Evolutionary conservation across 2,329 filamentous ascomycete species (phyloP).

Genomic region (Pseudogymnoascus sp.): DNA sequence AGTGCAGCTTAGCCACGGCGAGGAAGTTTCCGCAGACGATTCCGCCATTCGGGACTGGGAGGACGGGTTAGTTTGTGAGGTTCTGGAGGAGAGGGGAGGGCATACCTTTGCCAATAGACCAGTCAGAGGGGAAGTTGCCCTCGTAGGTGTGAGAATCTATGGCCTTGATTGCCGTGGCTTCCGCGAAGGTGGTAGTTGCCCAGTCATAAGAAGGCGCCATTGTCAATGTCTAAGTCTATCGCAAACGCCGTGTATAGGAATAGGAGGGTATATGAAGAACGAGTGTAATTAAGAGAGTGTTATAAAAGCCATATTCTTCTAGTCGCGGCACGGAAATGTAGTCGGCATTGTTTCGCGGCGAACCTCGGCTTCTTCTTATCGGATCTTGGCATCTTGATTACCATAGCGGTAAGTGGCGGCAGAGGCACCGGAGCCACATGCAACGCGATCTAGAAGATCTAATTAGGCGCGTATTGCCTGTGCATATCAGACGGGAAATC

Average conservation of each 20-base stretch:
- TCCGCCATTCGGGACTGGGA: slow-evolving; percentile 59
- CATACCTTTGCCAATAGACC: slow-evolving; percentile 57
- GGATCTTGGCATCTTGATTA: background rate
- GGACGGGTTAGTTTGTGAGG: background rate
- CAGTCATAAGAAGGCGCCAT: background rate
- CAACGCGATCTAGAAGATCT: background rate
- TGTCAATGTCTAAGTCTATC: background rate
- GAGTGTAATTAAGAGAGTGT: background rate
- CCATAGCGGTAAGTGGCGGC: background rate
- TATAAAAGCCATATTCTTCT: background rate
- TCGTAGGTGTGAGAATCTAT: slow-evolving; percentile 49
- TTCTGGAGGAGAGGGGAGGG: background rate
- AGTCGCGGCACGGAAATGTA: background rate
- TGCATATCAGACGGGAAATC: background rate
- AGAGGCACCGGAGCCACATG: background rate
- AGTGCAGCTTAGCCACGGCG: slow-evolving; percentile 49
- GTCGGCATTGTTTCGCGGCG: background rate
- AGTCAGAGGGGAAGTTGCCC: slow-evolving; percentile 45
- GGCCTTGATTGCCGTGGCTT: slow-evolving; percentile 40
- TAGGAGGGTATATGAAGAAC: background rate
- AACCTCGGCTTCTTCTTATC: slow-evolving; percentile 7
- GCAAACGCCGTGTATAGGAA: background rate
- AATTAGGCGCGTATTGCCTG: background rate
- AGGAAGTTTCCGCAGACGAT: slow-evolving; percentile 57
- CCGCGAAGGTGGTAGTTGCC: slow-evolving; percentile 28